Evolutionary conservation across 202 grass and related monocot species (phyloP).

Genomic region (Musa balbisiana): DNA sequence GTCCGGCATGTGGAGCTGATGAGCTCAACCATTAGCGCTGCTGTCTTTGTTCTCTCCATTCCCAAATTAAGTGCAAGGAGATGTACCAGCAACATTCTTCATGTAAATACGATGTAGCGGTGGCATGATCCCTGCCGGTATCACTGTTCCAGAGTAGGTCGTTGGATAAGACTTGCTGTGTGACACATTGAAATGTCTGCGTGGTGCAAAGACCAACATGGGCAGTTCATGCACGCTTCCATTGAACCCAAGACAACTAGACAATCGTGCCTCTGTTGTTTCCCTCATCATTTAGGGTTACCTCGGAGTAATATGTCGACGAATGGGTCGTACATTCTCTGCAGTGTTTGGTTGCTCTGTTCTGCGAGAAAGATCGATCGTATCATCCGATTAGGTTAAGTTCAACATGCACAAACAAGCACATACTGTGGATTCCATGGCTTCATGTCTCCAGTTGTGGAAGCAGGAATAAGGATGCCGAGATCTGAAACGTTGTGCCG

Average conservation of each 20-base stretch:
- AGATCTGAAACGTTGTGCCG: neutral
- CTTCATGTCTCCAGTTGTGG: neutral
- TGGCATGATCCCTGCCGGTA: too few species aligned
- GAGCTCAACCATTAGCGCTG: neutral
- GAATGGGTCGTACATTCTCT: too few species aligned
- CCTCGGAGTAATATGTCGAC: neutral
- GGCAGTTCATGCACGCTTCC: neutral
- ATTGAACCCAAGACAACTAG: neutral
- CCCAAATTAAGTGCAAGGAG: neutral
- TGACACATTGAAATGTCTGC: too few species aligned
- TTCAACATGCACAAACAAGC: too few species aligned
- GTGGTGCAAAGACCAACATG: neutral
- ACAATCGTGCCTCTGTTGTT: neutral
- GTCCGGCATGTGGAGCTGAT: slow-evolving; percentile 75
- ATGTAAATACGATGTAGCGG: neutral
- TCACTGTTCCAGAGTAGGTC: too few species aligned
- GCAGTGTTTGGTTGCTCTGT: too few species aligned
- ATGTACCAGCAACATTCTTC: neutral
- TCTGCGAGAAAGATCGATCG: too few species aligned
- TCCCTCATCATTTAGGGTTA: neutral
- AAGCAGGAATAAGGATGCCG: neutral
- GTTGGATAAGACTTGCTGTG: too few species aligned
- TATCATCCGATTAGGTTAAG: too few species aligned
- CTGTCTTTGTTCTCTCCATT: neutral
- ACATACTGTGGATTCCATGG: neutral